Conservation (phyloP, 208 protist species). For the Acanthamoeba sp. region DNA sequence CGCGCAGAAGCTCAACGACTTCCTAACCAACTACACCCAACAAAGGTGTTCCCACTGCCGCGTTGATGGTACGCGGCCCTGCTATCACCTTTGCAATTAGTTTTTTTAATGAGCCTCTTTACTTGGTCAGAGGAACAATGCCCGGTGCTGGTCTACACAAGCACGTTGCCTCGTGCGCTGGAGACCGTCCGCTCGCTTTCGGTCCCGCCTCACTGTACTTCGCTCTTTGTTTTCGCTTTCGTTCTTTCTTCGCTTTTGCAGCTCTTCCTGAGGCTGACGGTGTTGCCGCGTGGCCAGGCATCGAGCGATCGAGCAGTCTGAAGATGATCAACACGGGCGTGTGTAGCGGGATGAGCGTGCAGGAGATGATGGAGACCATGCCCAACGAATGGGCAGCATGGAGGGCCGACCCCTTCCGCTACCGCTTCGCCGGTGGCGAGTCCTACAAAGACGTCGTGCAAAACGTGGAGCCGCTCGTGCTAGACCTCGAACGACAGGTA, state of each 20-base stretch:
- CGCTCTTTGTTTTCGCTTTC: background rate
- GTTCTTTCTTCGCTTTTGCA: background rate
- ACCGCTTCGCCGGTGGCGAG: slow-evolving; percentile 58
- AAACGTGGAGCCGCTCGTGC: slow-evolving; percentile 17
- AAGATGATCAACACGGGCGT: slow-evolving; percentile 65
- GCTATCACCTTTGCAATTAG: too few relatives aligned
- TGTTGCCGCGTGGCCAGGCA: background rate
- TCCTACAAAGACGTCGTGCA: slow-evolving; percentile 62
- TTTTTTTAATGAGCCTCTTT: too few relatives aligned
- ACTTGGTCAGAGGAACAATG: background rate
- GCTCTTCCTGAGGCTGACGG: too few relatives aligned
- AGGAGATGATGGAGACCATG: slow-evolving; percentile 62
- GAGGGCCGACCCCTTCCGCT: background rate
- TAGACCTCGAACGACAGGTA: slow-evolving; percentile 71
- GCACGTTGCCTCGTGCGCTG: slow-evolving; percentile 54
- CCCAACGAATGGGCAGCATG: slow-evolving; percentile 23
- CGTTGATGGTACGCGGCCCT: too few relatives aligned
- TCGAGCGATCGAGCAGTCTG: slow-evolving; percentile 38
- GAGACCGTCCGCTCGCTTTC: background rate
- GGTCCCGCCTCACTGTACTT: background rate
- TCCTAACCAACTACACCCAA: background rate
- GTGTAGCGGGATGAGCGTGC: slow-evolving; percentile 49
- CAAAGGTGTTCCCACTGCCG: background rate
- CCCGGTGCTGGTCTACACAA: slow-evolving; percentile 33
- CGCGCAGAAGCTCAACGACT: background rate